These are phyloP conservation scores for Sparassis latifolia DNA, from an alignment of 1,284 basidiomycete genomes.

Conservation along the genomic window DNA sequence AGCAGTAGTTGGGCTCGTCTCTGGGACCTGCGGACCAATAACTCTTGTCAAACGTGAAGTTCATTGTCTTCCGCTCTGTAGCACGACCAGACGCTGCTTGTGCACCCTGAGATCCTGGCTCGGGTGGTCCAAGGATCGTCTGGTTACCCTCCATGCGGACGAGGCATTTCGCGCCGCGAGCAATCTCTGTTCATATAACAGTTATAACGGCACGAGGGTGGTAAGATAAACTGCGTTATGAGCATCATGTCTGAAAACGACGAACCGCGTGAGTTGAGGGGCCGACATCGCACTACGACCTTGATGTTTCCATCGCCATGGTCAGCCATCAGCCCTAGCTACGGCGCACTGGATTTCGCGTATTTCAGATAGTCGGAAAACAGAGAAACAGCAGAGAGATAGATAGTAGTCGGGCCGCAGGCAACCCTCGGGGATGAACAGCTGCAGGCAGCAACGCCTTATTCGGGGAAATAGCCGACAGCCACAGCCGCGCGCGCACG, in stretches of 20 bases:
- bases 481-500: too few species aligned
- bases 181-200: slow-evolving; percentile 58
- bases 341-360: too few species aligned
- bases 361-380: too few species aligned
- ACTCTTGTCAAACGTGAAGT: slow-evolving; percentile 92
- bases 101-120: slow-evolving; percentile 59
- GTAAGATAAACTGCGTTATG: not conserved
- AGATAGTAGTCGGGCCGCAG: too few species aligned
- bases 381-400: too few species aligned
- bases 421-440: too few species aligned
- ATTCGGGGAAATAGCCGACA: too few species aligned
- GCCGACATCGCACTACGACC: slow-evolving; percentile 94
- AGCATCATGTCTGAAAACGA: slow-evolving; percentile 10
- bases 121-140: slow-evolving; percentile 87
- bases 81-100: slow-evolving; percentile 60
- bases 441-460: too few species aligned
- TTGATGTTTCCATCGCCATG: slow-evolving; percentile 87
- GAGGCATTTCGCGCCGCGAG: slow-evolving; percentile 85
- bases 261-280: slow-evolving; percentile 87
- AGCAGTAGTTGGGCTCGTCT: slow-evolving; percentile 85
- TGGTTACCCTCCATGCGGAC: slow-evolving; percentile 91
- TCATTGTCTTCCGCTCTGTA: slow-evolving; percentile 82
- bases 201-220: not conserved
- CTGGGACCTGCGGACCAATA: slow-evolving; percentile 91
- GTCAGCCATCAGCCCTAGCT: slow-evolving; percentile 41